Evolutionary conservation across 2,329 filamentous ascomycete genomes (phyloP).

Genomic region (Zopfia rhizophila): DNA sequence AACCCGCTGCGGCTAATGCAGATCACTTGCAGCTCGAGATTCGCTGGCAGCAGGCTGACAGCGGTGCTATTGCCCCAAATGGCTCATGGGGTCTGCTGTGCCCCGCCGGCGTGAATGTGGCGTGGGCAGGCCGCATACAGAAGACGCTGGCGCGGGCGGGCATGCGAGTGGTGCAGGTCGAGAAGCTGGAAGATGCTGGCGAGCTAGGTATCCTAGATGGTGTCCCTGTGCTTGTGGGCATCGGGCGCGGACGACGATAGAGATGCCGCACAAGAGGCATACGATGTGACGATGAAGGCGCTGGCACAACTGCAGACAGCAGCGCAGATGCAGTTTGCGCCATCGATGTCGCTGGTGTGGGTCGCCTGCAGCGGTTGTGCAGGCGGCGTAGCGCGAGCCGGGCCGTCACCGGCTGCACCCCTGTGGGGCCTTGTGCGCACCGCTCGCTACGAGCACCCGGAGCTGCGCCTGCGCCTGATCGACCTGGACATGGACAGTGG

Average conservation of each 20-base stretch:
- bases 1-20: too few species aligned
- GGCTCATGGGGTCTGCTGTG: constrained; percentile 8
- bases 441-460: constrained; percentile 40
- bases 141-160: neutral
- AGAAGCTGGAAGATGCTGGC: constrained; percentile 3
- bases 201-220: constrained; percentile 4
- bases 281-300: constrained; percentile 24
- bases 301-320: constrained; percentile 36
- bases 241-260: constrained; percentile 7
- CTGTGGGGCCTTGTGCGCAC: constrained; percentile 44
- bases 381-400: constrained; percentile 29
- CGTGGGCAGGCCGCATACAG: neutral
- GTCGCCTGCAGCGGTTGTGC: constrained; percentile 34
- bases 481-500: constrained; percentile 28
- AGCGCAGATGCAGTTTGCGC: constrained; percentile 23
- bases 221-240: constrained; percentile 9
- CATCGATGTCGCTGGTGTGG: constrained; percentile 36
- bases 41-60: neutral
- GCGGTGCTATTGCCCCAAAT: neutral
- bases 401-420: constrained; percentile 10
- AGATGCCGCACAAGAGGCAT: constrained; percentile 29
- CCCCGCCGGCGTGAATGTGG: neutral
- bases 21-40: too few species aligned
- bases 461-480: constrained; percentile 35
- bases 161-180: neutral